Evolutionary conservation across 2,329 filamentous ascomycete species (phyloP).

Genomic region (Verticillium zaregamsianum): DNA sequence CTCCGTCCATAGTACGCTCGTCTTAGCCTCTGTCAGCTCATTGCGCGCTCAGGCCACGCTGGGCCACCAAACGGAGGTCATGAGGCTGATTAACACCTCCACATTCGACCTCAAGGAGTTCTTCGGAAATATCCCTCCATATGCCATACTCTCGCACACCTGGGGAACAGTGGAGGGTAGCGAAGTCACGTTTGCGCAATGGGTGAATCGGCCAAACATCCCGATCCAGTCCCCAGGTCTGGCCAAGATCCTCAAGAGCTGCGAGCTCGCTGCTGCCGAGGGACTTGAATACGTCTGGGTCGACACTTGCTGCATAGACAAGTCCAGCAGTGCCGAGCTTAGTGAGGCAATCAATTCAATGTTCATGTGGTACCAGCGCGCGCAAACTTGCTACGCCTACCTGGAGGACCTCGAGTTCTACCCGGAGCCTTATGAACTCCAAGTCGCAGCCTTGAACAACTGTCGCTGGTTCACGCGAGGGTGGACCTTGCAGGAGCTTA

Average conservation of each 20-base stretch:
- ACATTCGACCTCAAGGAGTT: constrained; percentile 2
- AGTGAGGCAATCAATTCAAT: constrained; percentile 16
- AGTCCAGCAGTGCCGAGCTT: constrained; percentile 13
- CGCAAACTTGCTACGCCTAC: constrained; percentile 11
- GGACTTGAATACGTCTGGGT: constrained; percentile 10
- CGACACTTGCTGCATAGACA: constrained; percentile 19
- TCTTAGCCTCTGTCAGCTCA: neutral
- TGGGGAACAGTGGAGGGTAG: constrained; percentile 13
- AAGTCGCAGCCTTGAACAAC: neutral
- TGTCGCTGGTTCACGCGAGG: constrained; percentile 33
- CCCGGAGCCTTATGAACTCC: neutral
- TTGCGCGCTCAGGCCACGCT: too few species aligned
- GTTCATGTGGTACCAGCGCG: constrained; percentile 23
- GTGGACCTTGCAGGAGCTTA: constrained; percentile 63
- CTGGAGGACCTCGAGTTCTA: constrained; percentile 11
- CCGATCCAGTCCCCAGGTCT: neutral
- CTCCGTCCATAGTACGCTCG: neutral
- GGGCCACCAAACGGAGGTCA: neutral
- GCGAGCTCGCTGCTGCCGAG: constrained; percentile 1
- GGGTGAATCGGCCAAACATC: neutral
- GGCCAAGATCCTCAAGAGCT: constrained; percentile 8
- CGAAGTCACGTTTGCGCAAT: constrained; percentile 4
- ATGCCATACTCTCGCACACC: constrained; percentile 18
- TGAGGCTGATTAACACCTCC: constrained; percentile 2
- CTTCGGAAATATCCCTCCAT: constrained; percentile 4